Percentiles rank a stretch among this genome's conserved stretches.
phyloP scores from a whole-genome alignment of 1,284 basidiomycete species.

The Cutaneotrichosporon cutaneum region DNA sequence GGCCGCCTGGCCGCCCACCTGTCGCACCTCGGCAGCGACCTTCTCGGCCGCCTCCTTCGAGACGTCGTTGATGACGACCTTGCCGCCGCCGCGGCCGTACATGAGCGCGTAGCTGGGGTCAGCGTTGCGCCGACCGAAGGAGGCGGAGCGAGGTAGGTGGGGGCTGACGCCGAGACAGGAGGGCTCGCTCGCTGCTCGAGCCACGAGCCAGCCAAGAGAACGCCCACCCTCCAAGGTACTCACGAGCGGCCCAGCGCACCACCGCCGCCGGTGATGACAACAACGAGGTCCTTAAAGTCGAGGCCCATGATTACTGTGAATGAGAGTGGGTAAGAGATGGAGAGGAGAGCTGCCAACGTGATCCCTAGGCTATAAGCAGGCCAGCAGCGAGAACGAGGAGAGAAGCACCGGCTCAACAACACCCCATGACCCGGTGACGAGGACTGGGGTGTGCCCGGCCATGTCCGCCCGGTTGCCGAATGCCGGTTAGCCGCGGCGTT shows the following conservation, averaged over 20 bases:
- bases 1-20: slow-evolving; percentile 81
- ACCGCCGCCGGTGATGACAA: slow-evolving; percentile 93
- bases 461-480: slow-evolving; percentile 3
- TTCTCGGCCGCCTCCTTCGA: slow-evolving; percentile 83
- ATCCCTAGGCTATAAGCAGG: neutral
- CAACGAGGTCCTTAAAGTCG: slow-evolving; percentile 83
- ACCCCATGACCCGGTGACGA: neutral
- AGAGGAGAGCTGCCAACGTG: neutral
- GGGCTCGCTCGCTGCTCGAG: neutral
- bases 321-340: neutral
- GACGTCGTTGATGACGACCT: slow-evolving; percentile 94
- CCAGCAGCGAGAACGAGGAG: neutral
- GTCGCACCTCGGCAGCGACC: slow-evolving; percentile 85
- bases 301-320: slow-evolving; percentile 17
- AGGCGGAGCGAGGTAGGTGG: no score
- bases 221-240: no score
- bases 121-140: neutral
- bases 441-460: neutral
- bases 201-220: no score
- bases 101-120: slow-evolving; percentile 75
- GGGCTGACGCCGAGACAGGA: no score
- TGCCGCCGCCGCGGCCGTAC: slow-evolving; percentile 86
- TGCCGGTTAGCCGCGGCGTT: neutral
- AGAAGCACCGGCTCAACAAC: neutral
- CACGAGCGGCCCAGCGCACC: slow-evolving; percentile 89